Evolutionary conservation across 306 rosid species (phyloP).

Genomic region (Pyrus pyrifolia): DNA sequence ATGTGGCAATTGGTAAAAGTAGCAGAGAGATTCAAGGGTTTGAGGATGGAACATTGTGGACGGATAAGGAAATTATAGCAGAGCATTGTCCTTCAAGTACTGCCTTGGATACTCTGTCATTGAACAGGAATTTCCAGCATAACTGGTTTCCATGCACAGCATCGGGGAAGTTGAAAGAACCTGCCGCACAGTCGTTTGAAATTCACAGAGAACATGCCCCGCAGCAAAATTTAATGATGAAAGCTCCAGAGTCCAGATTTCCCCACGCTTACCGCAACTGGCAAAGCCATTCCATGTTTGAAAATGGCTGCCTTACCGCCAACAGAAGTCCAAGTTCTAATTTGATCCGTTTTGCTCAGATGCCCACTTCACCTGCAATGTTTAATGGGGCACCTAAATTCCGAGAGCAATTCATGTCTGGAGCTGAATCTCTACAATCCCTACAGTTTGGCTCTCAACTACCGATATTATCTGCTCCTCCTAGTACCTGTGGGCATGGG

Average conservation of each 20-base stretch:
- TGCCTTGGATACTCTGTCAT: slow-evolving; percentile 25
- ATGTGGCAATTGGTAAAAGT: slow-evolving; percentile 84
- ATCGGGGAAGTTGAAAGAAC: slow-evolving; percentile 26
- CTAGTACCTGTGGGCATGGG: slow-evolving; percentile 25
- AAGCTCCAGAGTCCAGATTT: slow-evolving; percentile 29
- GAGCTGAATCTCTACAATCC: slow-evolving; percentile 45
- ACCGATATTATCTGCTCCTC: slow-evolving; percentile 29
- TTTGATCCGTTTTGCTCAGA: slow-evolving; percentile 30
- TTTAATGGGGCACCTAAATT: slow-evolving; percentile 32
- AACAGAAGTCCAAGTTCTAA: slow-evolving; percentile 32
- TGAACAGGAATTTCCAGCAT: slow-evolving; percentile 42
- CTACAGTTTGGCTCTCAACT: slow-evolving; percentile 36
- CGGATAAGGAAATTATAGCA: slow-evolving; percentile 43
- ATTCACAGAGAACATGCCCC: slow-evolving; percentile 25
- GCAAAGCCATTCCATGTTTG: slow-evolving; percentile 30
- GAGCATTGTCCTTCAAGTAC: slow-evolving; percentile 34
- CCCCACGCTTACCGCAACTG: slow-evolving; percentile 31
- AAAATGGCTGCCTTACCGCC: slow-evolving; percentile 32
- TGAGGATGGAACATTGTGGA: slow-evolving; percentile 54
- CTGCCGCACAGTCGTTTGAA: slow-evolving; percentile 23
- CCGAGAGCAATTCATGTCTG: slow-evolving; percentile 43
- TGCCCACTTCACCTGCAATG: slow-evolving; percentile 31
- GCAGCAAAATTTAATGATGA: slow-evolving; percentile 25
- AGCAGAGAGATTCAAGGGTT: slow-evolving; percentile 46
- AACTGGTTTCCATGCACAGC: slow-evolving; percentile 34